Conservation (phyloP, 2,329 filamentous ascomycete genomes). For the Chrysoporthe cubensis region DNA sequence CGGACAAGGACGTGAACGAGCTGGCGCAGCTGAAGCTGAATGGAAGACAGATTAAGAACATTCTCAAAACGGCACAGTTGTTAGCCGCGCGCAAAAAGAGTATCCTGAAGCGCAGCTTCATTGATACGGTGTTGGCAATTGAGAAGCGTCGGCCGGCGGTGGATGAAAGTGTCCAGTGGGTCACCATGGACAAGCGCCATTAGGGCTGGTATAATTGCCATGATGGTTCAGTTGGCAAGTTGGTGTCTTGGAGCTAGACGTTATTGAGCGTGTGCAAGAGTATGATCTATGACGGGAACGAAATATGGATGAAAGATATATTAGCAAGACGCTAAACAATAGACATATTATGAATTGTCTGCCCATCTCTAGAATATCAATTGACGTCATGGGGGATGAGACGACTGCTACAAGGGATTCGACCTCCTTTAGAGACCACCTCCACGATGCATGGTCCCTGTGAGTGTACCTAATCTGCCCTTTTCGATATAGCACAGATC, state of each 20-base stretch:
- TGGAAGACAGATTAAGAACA: slow-evolving; percentile 43
- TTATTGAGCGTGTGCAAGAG: too few relatives aligned
- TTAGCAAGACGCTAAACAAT: too few relatives aligned
- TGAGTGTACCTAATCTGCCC: not conserved
- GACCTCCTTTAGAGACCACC: too few relatives aligned
- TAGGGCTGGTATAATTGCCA: not conserved
- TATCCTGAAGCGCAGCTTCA: slow-evolving; percentile 37
- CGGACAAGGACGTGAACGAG: slow-evolving; percentile 42
- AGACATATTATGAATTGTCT: too few relatives aligned
- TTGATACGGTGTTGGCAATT: slow-evolving; percentile 37
- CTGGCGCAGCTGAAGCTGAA: slow-evolving; percentile 43
- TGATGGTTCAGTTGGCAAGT: not conserved
- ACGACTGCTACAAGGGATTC: too few relatives aligned
- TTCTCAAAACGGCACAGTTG: slow-evolving; percentile 42
- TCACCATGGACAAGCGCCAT: not conserved
- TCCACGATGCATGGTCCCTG: too few relatives aligned
- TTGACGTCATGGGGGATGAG: too few relatives aligned
- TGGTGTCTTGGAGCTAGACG: not conserved
- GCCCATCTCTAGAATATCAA: too few relatives aligned
- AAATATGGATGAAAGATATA: too few relatives aligned
- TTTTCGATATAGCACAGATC: slow-evolving; percentile 10
- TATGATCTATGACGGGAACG: not conserved
- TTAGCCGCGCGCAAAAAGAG: slow-evolving; percentile 40
- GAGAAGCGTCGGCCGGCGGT: slow-evolving; percentile 35
- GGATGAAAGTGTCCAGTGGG: slow-evolving; percentile 4